phyloP scores from a whole-genome alignment of 176 grass and related monocot genomes.

The barley (Hordeum vulgare) region DNA sequence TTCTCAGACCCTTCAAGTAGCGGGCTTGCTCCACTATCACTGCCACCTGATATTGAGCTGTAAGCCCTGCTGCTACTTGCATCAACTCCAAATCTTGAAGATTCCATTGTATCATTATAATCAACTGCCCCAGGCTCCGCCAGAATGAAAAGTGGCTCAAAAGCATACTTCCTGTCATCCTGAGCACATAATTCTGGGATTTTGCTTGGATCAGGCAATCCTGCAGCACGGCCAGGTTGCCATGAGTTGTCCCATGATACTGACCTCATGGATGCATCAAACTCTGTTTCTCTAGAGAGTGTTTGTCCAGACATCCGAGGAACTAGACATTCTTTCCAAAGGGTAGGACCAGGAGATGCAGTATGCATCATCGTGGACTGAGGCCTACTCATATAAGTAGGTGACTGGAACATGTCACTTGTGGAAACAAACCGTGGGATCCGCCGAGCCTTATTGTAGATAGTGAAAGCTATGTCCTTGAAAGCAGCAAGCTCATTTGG shows the following conservation, averaged over 20 bases:
- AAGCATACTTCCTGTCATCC: slow-evolving; percentile 86
- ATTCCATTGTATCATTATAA: slow-evolving; percentile 41
- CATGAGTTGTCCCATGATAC: slow-evolving; percentile 84
- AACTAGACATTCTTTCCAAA: slow-evolving; percentile 90
- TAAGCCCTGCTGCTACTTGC: slow-evolving; percentile 41
- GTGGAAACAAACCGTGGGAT: slow-evolving; percentile 48
- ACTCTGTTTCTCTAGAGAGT: slow-evolving; percentile 75
- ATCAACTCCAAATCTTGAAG: slow-evolving; percentile 65
- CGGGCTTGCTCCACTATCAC: slow-evolving; percentile 48
- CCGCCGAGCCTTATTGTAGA: slow-evolving; percentile 88
- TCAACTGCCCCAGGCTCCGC: slow-evolving; percentile 79
- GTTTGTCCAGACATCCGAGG: slow-evolving; percentile 70
- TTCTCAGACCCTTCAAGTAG: slow-evolving; percentile 45
- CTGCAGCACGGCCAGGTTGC: slow-evolving; percentile 59
- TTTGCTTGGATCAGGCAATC: slow-evolving; percentile 54
- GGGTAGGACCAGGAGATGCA: slow-evolving; percentile 58
- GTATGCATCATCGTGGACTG: slow-evolving; percentile 82
- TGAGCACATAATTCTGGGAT: slow-evolving; percentile 56
- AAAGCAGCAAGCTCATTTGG: slow-evolving; percentile 85
- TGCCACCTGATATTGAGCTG: slow-evolving; percentile 29
- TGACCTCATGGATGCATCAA: slow-evolving; percentile 78
- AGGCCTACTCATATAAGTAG: slow-evolving; percentile 61
- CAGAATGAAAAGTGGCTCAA: slow-evolving; percentile 94
- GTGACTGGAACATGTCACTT: slow-evolving; percentile 69
- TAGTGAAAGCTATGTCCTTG: slow-evolving; percentile 97